Evolutionary conservation across 306 rosid species (phyloP).

Genomic region (Crotalaria pallida): DNA sequence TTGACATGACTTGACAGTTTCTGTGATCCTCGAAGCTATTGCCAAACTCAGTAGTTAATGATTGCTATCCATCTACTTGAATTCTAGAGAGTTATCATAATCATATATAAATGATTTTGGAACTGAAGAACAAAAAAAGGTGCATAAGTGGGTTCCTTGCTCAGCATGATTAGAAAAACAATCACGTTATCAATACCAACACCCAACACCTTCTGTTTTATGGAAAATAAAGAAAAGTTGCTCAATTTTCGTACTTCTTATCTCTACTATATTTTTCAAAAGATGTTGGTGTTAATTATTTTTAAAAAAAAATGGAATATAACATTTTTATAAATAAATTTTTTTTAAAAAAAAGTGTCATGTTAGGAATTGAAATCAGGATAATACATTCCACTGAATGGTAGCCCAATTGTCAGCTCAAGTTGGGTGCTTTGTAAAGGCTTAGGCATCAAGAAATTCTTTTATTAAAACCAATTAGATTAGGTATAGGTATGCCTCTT

Average conservation of each 20-base stretch:
- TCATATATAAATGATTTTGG: constrained; percentile 5
- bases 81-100: not conserved
- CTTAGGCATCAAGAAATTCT: not conserved
- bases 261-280: no score
- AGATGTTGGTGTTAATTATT: no score
- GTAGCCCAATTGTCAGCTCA: constrained; percentile 20
- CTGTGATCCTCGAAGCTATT: constrained; percentile 22
- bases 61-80: not conserved
- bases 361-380: constrained; percentile 17
- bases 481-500: no score
- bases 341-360: no score
- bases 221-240: no score
- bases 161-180: constrained; percentile 21
- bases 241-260: no score
- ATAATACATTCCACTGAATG: constrained; percentile 16
- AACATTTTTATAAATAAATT: no score
- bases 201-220: no score
- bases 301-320: no score
- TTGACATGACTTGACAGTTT: constrained; percentile 25
- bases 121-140: not conserved
- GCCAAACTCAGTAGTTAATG: constrained; percentile 12
- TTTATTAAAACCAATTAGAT: constrained; percentile 12
- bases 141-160: constrained; percentile 22
- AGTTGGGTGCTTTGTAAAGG: not conserved
- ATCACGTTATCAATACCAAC: no score